Base-by-base conservation (phyloP, 176 grass and related monocot species). In the Avena insularis region DNA sequence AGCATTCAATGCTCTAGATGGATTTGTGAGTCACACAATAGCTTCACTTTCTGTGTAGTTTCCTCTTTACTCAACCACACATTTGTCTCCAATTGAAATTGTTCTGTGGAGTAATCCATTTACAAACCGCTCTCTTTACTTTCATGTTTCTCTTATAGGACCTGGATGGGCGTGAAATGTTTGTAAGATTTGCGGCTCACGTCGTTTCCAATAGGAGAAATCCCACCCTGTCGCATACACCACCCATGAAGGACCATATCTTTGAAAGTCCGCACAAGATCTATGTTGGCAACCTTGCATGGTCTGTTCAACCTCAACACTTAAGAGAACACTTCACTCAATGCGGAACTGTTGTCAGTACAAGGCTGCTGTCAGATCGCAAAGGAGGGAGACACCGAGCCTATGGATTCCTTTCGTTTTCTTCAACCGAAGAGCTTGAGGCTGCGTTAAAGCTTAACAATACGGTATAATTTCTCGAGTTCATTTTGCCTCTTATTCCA, bases 231-330 rank as follows among this genome's bases (percentile, higher is more conserved):
- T 6, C 86, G 4, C 85, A 93, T 82, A 84, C 88, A 20, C 78
- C 91, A 20, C 91, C 91, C 46, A 78, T 87, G 83, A 95, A 86
- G 51, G 85, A 93, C 17, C 80, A 92, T 25, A 84, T 96, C n/a
- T 96, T 93, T 38, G 94, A 96, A 57, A 92, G 75, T 62, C 90
- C 85, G 2, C 67, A 91, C 71, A 96, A 96, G 81, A 75, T 88
- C 23, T 97, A 97, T 56, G 85, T 97, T 14, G 94, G 94, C 64
- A 97, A 97, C 38, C 82, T 97, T 70, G 77, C 94, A 4, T 97
- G 89, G 92, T 87, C 85, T 76, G 87, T 94, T 73, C 85, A 85
- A 80, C 92, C 90, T 12, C 75, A 94, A 86, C 73, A 92, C 50
- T 63, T 97, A 83, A 86, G 89, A 61, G 92, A 92, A 15, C 77